phyloP scores from a whole-genome alignment of 176 grass and related monocot genomes.

The Cymbopogon citratus region DNA sequence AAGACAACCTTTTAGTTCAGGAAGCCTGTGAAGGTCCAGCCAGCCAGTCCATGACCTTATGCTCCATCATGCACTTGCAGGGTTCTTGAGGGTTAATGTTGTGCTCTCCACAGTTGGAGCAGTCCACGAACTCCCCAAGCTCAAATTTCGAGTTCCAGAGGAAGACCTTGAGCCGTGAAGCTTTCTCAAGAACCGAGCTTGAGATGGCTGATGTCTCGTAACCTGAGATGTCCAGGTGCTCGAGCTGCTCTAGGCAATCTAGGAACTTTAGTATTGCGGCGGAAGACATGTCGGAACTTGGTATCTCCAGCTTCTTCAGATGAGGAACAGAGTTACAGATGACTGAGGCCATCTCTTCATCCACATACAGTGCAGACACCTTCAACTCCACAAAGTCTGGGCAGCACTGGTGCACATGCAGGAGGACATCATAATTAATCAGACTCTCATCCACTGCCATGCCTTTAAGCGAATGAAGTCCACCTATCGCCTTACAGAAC shows the following conservation, averaged over 20 bases:
- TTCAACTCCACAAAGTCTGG: slow-evolving; percentile 39
- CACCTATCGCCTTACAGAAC: slow-evolving; percentile 36
- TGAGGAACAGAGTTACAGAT: slow-evolving; percentile 50
- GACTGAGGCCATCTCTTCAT: slow-evolving; percentile 49
- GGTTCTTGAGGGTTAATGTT: slow-evolving; percentile 18
- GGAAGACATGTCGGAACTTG: slow-evolving; percentile 33
- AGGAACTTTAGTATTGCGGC: slow-evolving; percentile 50
- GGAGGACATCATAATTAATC: slow-evolving; percentile 38
- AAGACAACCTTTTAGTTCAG: neutral
- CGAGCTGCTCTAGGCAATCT: slow-evolving; percentile 50
- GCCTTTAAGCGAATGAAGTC: slow-evolving; percentile 48
- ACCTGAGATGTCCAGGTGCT: slow-evolving; percentile 68
- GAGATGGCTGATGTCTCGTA: slow-evolving; percentile 53
- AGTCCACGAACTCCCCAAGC: slow-evolving; percentile 56
- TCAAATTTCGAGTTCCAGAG: slow-evolving; percentile 62
- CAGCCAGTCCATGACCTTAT: slow-evolving; percentile 59
- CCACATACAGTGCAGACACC: slow-evolving; percentile 43
- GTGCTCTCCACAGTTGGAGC: slow-evolving; percentile 41
- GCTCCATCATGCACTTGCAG: slow-evolving; percentile 48
- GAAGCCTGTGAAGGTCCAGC: slow-evolving; percentile 27
- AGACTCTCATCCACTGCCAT: slow-evolving; percentile 63
- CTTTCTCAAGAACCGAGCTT: slow-evolving; percentile 38
- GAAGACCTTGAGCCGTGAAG: slow-evolving; percentile 50
- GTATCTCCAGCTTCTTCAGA: slow-evolving; percentile 63
- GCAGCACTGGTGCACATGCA: slow-evolving; percentile 43